Base-by-base conservation (phyloP, 441 rosid genomes). In the Bruguiera hainesii region DNA sequence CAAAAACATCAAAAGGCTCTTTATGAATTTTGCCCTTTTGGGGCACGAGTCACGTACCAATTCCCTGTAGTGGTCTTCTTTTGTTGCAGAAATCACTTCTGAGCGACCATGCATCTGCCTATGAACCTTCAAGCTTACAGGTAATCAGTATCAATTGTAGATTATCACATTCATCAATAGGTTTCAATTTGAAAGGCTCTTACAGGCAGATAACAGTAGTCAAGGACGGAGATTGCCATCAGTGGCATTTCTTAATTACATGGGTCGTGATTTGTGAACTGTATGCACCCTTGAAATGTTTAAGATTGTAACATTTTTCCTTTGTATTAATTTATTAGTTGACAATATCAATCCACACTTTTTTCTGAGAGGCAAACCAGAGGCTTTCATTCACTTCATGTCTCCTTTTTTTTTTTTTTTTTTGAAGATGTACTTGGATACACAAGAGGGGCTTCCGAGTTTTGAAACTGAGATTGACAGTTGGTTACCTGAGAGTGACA, bases 51-150 rank as follows among this genome's bases (percentile, higher is more conserved):
- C 9, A 1, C 2, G 37, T 33, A 33, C 7, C 37, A 13, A 42
- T 52, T 10, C 5, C 1, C 26, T 10, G 21, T 20, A 18, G 7
- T 7, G 3, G 3, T 51, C 56, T 20, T 46, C 23, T 35, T 59
- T 64, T 29, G 2, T 52, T 71, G 58, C 78, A 76, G 83, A 71
- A 80, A 57, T 80, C 57, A 50, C 65, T 80, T 9, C 55, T 74
- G 57, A 75, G 72, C 50, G 72, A 70, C 55, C 78, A 74, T 66
- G 30, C 66, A 25, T 57, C 80, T 31, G 5, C 74, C 16, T 80
- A 73, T 65, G 76, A 76, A 28, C 76, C 78, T 21, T 61, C 80
- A 55, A 71, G 68, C 28, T 21, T 70, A 31, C 82, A 75, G 71
- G 77, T 66, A 60, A 48, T 57, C 55, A 56, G 6, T 5, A 55